Evolutionary conservation across 495 filamentous ascomycete genomes (phyloP).

Genomic region (Margaritispora aquatica): DNA sequence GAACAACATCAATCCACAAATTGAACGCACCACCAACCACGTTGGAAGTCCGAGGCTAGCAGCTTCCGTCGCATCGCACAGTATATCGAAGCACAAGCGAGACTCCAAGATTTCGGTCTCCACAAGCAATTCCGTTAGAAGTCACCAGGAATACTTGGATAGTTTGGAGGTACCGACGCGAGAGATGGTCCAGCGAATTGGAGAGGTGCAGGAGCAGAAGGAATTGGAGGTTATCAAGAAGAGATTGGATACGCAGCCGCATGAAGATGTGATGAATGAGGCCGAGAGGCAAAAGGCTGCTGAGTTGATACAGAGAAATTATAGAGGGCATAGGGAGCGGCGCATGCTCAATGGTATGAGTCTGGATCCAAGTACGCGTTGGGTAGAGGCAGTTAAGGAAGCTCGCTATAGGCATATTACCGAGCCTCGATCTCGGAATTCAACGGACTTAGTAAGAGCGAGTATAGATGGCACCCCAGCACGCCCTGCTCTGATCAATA

Average conservation of each 20-base stretch:
- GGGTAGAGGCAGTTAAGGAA: constrained; percentile 62
- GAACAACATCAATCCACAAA: background rate
- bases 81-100: background rate
- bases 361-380: constrained; percentile 60
- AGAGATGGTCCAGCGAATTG: constrained; percentile 37
- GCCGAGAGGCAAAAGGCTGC: constrained; percentile 19
- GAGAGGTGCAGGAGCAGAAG: constrained; percentile 36
- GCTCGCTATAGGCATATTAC: constrained; percentile 53
- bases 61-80: background rate
- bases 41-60: background rate
- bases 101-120: constrained; percentile 13
- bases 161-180: constrained; percentile 37
- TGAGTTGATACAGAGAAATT: constrained; percentile 23
- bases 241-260: constrained; percentile 2
- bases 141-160: constrained; percentile 39
- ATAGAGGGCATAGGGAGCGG: constrained; percentile 23
- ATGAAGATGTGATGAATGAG: constrained; percentile 4
- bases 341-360: constrained; percentile 31
- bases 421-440: constrained; percentile 29
- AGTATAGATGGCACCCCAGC: constrained; percentile 14
- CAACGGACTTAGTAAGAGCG: constrained; percentile 20
- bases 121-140: constrained; percentile 5
- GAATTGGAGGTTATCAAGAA: constrained; percentile 34
- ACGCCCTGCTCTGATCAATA: too few species aligned
- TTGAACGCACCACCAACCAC: background rate